phyloP scores from a whole-genome alignment of 1,284 basidiomycete species.

The Dichomitus squalens region DNA sequence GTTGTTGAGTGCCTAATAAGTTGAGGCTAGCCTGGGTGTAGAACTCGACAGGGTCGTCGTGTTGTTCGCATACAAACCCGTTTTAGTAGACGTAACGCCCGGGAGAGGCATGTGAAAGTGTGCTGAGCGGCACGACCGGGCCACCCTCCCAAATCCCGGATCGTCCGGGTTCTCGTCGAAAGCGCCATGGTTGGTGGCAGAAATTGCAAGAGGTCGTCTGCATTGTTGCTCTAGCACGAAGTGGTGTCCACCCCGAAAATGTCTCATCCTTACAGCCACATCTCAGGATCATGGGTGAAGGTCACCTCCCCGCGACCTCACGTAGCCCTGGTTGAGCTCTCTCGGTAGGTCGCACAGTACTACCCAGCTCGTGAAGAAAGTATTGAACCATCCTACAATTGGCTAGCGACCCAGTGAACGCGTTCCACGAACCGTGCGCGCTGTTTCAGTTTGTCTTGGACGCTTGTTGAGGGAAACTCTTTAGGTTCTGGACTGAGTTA shows the following conservation, averaged over 20 bases:
- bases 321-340: slow-evolving; percentile 57
- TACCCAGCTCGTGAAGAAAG: not conserved
- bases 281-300: slow-evolving; percentile 49
- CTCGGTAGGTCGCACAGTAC: slow-evolving; percentile 41
- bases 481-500: slow-evolving; percentile 76
- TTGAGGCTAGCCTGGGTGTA: no score
- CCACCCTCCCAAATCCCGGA: no score
- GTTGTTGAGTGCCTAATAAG: no score
- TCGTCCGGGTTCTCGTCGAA: no score
- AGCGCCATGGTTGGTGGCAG: no score
- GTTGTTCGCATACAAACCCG: no score
- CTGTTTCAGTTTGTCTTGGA: no score
- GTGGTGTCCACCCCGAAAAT: not conserved
- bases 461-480: not conserved
- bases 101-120: not conserved
- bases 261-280: slow-evolving; percentile 14
- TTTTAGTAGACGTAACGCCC: not conserved
- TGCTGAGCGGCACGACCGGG: no score
- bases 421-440: slow-evolving; percentile 64
- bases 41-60: no score
- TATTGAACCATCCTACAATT: not conserved
- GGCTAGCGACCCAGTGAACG: slow-evolving; percentile 72
- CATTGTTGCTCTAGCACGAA: no score
- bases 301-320: slow-evolving; percentile 56
- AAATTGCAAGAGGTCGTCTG: no score